These are phyloP conservation scores for Leccinum variicolor DNA, from an alignment of 768 basidiomycete genomes.

Conservation along the genomic window DNA sequence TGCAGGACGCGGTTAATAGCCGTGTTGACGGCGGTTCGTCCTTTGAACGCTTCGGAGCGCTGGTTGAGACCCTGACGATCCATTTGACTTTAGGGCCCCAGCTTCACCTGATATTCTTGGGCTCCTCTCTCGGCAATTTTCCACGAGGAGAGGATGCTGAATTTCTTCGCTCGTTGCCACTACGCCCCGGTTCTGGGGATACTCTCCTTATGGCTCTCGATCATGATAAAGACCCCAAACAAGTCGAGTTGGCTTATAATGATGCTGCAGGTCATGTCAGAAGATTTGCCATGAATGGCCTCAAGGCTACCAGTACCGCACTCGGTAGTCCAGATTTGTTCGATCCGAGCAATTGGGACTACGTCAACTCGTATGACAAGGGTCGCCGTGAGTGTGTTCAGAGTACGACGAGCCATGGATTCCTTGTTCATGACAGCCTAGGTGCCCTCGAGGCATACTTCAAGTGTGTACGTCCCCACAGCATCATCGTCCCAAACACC, in stretches of 20 bases:
- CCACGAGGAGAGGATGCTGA: constrained; percentile 57
- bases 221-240: constrained; percentile 63
- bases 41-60: constrained; percentile 9
- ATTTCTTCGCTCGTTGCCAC: constrained; percentile 77
- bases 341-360: constrained; percentile 69
- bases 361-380: constrained; percentile 59
- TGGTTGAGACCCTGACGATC: constrained; percentile 27
- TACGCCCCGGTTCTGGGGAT: constrained; percentile 71
- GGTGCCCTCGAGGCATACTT: constrained; percentile 85
- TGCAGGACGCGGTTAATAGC: constrained; percentile 8
- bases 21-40: neutral
- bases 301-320: constrained; percentile 63
- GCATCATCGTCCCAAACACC: constrained; percentile 47
- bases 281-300: constrained; percentile 83
- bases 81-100: constrained; percentile 40
- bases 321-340: constrained; percentile 68
- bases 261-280: constrained; percentile 70
- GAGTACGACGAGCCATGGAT: neutral
- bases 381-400: constrained; percentile 37
- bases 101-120: constrained; percentile 86
- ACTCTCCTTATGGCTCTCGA: constrained; percentile 88
- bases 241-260: constrained; percentile 87
- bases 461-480: constrained; percentile 60
- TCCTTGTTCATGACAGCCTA: constrained; percentile 26
- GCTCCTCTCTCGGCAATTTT: constrained; percentile 92